Conservation (phyloP, 208 protist genomes). For the Trypanosoma mega region DNA sequence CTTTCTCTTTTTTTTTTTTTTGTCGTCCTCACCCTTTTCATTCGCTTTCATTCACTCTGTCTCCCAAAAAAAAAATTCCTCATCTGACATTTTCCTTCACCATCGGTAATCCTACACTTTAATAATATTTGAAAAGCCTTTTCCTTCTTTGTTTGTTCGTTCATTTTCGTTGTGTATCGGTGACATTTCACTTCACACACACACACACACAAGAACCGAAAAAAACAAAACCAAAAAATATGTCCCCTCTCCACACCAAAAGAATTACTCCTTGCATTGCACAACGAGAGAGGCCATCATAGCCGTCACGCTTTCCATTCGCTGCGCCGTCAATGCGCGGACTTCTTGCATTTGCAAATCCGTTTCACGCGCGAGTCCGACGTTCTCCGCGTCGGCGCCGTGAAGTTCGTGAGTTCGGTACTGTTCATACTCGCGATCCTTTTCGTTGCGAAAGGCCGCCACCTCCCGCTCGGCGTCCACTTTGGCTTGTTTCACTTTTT, state of each 20-base stretch:
- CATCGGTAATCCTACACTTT: background rate
- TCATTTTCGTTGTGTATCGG: background rate
- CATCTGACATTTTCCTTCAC: background rate
- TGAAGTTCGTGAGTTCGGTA: constrained; percentile 55
- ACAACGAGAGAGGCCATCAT: constrained; percentile 70
- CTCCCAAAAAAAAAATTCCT: no score
- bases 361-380: constrained; percentile 54
- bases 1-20: no score
- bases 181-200: no score
- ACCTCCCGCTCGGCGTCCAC: constrained; percentile 82
- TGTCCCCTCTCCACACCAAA: constrained; percentile 7
- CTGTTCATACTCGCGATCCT: constrained; percentile 68
- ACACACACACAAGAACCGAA: background rate
- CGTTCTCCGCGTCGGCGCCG: constrained; percentile 59
- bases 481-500: constrained; percentile 85
- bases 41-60: no score
- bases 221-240: background rate
- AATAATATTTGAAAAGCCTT: background rate
- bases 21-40: no score
- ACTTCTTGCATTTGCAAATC: constrained; percentile 69
- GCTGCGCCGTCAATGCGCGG: constrained; percentile 42
- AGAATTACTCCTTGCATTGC: constrained; percentile 30
- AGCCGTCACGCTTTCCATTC: constrained; percentile 61
- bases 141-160: background rate
- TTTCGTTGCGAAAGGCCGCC: constrained; percentile 63